A percentile compares a stretch with the other conserved stretches of the same genome.
Conservation (phyloP, 2,329 filamentous ascomycete genomes). For the Colletotrichum cuscutae region DNA sequence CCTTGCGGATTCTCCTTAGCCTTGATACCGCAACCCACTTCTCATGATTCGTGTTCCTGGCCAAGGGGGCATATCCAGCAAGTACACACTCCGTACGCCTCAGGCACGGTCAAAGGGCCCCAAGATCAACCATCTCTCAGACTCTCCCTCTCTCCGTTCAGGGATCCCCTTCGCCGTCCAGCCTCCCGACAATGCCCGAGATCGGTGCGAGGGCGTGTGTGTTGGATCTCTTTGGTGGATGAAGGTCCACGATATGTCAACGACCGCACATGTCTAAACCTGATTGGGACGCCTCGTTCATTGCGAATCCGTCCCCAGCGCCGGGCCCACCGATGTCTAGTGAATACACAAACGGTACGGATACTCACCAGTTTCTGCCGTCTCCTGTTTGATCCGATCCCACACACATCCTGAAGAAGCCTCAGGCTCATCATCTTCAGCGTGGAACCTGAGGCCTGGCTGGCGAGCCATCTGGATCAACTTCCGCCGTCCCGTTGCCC, state of each 20-base stretch:
- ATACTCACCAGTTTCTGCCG: slow-evolving; percentile 20
- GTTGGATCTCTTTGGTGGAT: slow-evolving; percentile 15
- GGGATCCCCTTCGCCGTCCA: slow-evolving; percentile 25
- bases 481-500: slow-evolving; percentile 37
- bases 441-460: slow-evolving; percentile 31
- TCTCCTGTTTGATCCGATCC: slow-evolving; percentile 33
- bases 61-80: slow-evolving; percentile 12
- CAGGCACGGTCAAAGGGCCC: background rate
- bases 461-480: slow-evolving; percentile 36
- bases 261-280: slow-evolving; percentile 26
- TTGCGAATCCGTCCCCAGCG: slow-evolving; percentile 24
- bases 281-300: slow-evolving; percentile 33
- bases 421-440: background rate
- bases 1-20: slow-evolving; percentile 10
- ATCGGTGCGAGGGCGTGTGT: slow-evolving; percentile 31
- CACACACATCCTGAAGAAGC: background rate
- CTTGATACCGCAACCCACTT: slow-evolving; percentile 33
- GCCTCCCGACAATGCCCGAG: slow-evolving; percentile 35
- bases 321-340: slow-evolving; percentile 22
- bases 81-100: background rate
- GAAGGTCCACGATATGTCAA: slow-evolving; percentile 33
- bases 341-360: slow-evolving; percentile 14
- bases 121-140: slow-evolving; percentile 9
- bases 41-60: slow-evolving; percentile 33
- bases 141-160: background rate